Base-by-base conservation (phyloP, 2,329 filamentous ascomycete species). In the Fusarium napiforme region DNA sequence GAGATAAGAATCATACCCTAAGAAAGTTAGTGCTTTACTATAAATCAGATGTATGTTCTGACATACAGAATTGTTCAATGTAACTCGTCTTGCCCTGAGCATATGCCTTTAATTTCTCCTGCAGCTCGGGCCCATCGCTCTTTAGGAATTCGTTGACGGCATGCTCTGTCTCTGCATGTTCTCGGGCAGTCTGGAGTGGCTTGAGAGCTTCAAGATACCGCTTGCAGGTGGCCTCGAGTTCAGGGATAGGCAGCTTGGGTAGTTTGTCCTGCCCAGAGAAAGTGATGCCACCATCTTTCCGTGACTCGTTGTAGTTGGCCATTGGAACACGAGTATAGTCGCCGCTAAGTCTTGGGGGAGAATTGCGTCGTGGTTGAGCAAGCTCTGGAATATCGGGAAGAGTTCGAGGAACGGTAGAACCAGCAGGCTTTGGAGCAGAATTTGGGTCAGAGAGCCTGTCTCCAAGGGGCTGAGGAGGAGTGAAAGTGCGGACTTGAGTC, bases 1-100 rank as follows among this genome's bases (percentile, higher is more conserved):
- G 72, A 99, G 87, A 80, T 98, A 99, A 36, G 96, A 98, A 82
- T 99, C 96, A 81, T 98, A 98, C 96, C 95, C 95, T 97, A 69
- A 10, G 7, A 47, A 46, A 49, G 67, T 78, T 59, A 76, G 55
- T 53, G 23, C 9, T 8, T 34, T 16, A n/a, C 14, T 50, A n/a
- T 21, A 9, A 28, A 42, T 19, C 16, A 62, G 45, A 23, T 8
- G 37, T 21, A 40, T 30, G 12, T 21, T 23, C 9, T 18, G 32
- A 56, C 68, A 19, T 89, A 97, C 96, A 99, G 78, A 99, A 99
- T 79, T 99, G 96, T 81, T 98, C 96, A 77, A 99, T 98, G 80
- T 98, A 99, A 83, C 96, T 98, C 42, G 94, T 94, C 84, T 95
- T 96, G 49, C 93, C 94, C 55, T 90, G 91, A 14, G 96, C 95